These are phyloP conservation scores for Yarrowia porcina DNA, from an alignment of 805 yeast genomes.

Conservation along the genomic window DNA sequence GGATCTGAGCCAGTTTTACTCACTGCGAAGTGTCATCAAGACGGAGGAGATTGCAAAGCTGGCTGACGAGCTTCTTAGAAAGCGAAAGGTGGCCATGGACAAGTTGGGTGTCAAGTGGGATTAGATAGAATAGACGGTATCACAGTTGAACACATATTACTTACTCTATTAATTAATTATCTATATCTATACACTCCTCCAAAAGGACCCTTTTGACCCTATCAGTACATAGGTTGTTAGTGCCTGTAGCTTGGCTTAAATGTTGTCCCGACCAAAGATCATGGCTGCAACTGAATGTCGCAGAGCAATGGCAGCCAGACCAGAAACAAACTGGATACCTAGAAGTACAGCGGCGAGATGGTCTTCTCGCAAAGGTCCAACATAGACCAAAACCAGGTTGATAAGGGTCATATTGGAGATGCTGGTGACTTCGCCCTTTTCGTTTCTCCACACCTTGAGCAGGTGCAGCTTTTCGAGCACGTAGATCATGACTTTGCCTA, in stretches of 20 bases:
- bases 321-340: conserved; percentile 59
- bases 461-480: conserved; percentile 51
- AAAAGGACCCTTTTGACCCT: no score
- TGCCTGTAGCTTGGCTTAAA: conserved; percentile 39
- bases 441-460: conserved; percentile 44
- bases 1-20: conserved; percentile 66
- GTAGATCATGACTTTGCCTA: conserved; percentile 39
- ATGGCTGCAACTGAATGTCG: conserved; percentile 85
- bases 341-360: conserved; percentile 60
- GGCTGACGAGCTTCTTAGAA: conserved; percentile 56
- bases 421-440: conserved; percentile 38
- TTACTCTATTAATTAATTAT: neutral
- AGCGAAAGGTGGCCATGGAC: conserved; percentile 47
- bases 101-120: conserved; percentile 9
- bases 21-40: conserved; percentile 59
- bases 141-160: neutral
- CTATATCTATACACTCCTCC: neutral
- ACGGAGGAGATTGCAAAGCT: conserved; percentile 66
- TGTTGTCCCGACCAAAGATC: conserved; percentile 85
- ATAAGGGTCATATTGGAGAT: conserved; percentile 86
- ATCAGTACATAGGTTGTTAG: no score
- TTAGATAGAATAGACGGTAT: neutral
- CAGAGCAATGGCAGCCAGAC: conserved; percentile 59
- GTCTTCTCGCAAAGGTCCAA: conserved; percentile 90
- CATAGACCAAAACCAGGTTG: conserved; percentile 75